phyloP scores from a whole-genome alignment of 2,329 filamentous ascomycete species.

The Colletotrichum agaves region DNA sequence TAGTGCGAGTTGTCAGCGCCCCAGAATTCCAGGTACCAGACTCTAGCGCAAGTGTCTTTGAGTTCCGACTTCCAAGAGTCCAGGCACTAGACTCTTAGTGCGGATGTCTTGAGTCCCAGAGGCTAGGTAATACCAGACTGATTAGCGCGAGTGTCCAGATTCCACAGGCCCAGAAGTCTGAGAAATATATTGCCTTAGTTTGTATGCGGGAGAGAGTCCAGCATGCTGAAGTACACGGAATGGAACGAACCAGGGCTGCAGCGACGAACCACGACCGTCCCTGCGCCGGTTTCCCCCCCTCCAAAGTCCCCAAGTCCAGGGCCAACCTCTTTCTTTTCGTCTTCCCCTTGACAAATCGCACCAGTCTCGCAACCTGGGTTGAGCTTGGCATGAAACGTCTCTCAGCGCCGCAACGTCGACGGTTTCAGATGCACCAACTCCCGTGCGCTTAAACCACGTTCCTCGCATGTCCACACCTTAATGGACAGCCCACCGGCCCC shows the following conservation, averaged over 20 bases:
- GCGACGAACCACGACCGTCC: constrained; percentile 28
- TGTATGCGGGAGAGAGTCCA: not conserved
- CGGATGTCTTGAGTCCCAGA: constrained; percentile 1
- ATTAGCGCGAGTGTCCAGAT: not conserved
- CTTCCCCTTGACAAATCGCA: constrained; percentile 32
- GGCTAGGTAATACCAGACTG: not conserved
- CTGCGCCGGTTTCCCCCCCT: constrained; percentile 12
- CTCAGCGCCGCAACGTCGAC: constrained; percentile 37
- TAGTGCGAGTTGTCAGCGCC: too few species aligned
- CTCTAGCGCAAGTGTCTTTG: not conserved
- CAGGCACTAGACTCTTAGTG: not conserved
- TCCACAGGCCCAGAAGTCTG: not conserved
- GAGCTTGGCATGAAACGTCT: constrained; percentile 36
- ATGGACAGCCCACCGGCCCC: constrained; percentile 17
- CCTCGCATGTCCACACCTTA: constrained; percentile 37
- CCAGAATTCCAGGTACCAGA: not conserved
- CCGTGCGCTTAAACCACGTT: constrained; percentile 36
- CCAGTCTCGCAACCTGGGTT: constrained; percentile 33
- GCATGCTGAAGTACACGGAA: not conserved
- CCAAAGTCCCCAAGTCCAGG: not conserved
- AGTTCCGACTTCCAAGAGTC: too few species aligned
- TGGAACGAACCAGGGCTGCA: constrained; percentile 22
- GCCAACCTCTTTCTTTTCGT: not conserved
- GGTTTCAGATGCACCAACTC: constrained; percentile 36
- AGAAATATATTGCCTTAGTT: not conserved